Evolutionary conservation across 768 basidiomycete species (phyloP), one percentile per base, ranked within the genome.

Genomic region (Porpolomopsis calyptriformis): DNA sequence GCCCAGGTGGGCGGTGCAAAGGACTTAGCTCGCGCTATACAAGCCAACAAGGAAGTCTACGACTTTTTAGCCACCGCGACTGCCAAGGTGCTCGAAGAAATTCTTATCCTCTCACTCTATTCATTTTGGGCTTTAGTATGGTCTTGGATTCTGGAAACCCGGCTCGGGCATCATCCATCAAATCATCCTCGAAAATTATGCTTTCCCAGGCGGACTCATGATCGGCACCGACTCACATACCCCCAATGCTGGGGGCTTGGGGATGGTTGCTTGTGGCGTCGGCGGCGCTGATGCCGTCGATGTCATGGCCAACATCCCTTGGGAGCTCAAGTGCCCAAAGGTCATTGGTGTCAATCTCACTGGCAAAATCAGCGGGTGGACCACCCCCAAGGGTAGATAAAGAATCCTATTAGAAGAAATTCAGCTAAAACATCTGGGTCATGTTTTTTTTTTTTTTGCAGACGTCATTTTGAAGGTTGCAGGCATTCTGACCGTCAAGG

Each of bases 291-390:
- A 99, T 60, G 94, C 96, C 26, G 94, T 99, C 58, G 96, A 99
- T 56, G 96, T 98, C 54, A 99, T 99, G 90, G 92, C 96, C 59
- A 80, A 67, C 54, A 79, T 98, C 60, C 93, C 96, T 61, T 99
- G 96, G 96, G 96, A 98, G 66, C 80, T 99, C 53, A 98, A 98
- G 72, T 93, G 92, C 66, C 96, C 94, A 66, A 98, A 99, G 78
- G 88, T 91, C 55, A 97, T 98, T 53, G 94, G 94, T 71, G 91
- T 98, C 51, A 88, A 93, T 61, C 74, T 99, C 45, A 91, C 85
- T 56, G 94, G 96, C 57, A 85, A 93, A 70, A 90, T 99, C 58
- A 56, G 76, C 52, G 94, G 96, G 52, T 99, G 96, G 96, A 97
- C 96, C 35, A 85, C 94, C 42, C 89, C 96, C 53, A 98, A 98